These are phyloP conservation scores for Apiospora saccharicola DNA, from an alignment of 2,329 filamentous ascomycete species.

Conservation along the genomic window DNA sequence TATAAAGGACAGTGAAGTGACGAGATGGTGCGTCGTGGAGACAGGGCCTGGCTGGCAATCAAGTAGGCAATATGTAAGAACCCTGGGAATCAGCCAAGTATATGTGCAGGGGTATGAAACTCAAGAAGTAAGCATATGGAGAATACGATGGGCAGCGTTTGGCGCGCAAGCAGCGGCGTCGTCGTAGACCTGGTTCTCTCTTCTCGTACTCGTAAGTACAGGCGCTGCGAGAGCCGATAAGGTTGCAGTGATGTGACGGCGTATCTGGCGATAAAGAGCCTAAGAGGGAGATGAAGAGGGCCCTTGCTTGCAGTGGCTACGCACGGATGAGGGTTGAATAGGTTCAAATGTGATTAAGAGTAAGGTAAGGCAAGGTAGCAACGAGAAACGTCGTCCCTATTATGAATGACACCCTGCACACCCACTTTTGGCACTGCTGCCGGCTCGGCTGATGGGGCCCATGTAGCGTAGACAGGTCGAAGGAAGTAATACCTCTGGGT, in stretches of 20 bases:
- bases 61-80: slow-evolving; percentile 10
- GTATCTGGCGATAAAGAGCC: neutral
- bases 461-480: neutral
- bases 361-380: slow-evolving; percentile 2
- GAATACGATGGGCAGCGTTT: slow-evolving; percentile 13
- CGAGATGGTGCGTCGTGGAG: neutral
- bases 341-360: neutral
- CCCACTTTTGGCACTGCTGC: neutral
- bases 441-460: neutral
- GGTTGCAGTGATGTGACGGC: neutral
- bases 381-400: slow-evolving; percentile 9
- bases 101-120: slow-evolving; percentile 18
- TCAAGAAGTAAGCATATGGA: slow-evolving; percentile 12
- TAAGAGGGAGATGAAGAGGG: neutral
- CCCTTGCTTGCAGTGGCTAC: neutral
- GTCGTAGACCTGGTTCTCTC: neutral
- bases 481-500: neutral
- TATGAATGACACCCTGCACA: slow-evolving; percentile 11
- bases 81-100: neutral
- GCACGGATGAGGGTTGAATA: neutral
- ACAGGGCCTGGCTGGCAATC: slow-evolving; percentile 6
- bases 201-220: slow-evolving; percentile 17
- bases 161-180: neutral
- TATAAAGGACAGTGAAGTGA: slow-evolving; percentile 15
- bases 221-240: slow-evolving; percentile 1